These are phyloP conservation scores for Thermochaetoides thermophila DNA, from an alignment of 495 filamentous ascomycete species.

Conservation along the genomic window DNA sequence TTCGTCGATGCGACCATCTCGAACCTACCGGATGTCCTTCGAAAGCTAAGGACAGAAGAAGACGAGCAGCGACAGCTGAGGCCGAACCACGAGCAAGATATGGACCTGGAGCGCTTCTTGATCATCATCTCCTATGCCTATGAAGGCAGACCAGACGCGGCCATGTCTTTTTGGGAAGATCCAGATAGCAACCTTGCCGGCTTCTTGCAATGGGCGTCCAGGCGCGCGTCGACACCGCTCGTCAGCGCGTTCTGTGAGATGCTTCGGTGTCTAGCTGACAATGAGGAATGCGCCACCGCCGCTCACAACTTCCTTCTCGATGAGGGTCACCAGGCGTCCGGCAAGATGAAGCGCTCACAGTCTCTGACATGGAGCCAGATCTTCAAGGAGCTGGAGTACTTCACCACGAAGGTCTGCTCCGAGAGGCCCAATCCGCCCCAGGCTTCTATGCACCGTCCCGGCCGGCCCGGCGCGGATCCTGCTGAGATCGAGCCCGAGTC, in stretches of 20 bases:
- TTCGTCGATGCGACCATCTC: conserved; percentile 85
- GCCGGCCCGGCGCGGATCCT: conserved; percentile 37
- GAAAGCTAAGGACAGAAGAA: conserved; percentile 73
- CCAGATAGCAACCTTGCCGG: conserved; percentile 79
- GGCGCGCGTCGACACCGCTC: conserved; percentile 78
- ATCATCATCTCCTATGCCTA: conserved; percentile 87
- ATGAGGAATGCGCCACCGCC: conserved; percentile 59
- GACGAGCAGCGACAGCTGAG: conserved; percentile 68
- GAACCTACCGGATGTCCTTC: conserved; percentile 84
- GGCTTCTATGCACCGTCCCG: conserved; percentile 37
- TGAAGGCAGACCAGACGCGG: conserved; percentile 64
- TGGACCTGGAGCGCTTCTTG: conserved; percentile 81
- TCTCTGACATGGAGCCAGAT: conserved; percentile 87
- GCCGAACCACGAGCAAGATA: conserved; percentile 55
- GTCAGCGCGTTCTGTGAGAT: conserved; percentile 94
- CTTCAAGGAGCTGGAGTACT: conserved; percentile 71
- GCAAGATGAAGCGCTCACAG: conserved; percentile 61
- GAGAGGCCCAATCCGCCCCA: conserved; percentile 45
- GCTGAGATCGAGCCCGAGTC: conserved; percentile 71
- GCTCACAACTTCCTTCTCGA: conserved; percentile 84
- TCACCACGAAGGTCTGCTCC: conserved; percentile 49
- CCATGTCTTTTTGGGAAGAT: conserved; percentile 78
- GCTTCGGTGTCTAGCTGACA: conserved; percentile 69
- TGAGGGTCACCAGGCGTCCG: conserved; percentile 56
- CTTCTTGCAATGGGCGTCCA: conserved; percentile 90